Base-by-base conservation (phyloP, 148 eudicot genomes). In the Cornus controversa region DNA sequence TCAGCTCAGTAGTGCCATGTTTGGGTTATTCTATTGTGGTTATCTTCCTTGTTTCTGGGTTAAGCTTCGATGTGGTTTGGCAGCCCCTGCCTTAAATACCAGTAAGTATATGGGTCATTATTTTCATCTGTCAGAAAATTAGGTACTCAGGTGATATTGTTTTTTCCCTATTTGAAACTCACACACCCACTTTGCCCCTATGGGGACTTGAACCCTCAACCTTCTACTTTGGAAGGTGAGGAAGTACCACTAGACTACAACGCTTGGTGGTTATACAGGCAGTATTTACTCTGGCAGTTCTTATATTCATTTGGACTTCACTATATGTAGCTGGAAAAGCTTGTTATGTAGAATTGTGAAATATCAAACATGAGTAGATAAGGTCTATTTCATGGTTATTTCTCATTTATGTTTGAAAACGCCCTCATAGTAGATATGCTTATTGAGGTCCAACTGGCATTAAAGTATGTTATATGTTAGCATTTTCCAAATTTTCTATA, bases 31-130 rank as follows among this genome's bases (percentile, higher is more conserved):
- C 84, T 95, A 95, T 84, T 95, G 98, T 81, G 98, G 98, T 15
- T 95, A 91, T 80, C 91, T 95, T 74, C 97, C 97, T 83, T 93
- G 93, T 83, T 95, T 95, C 79, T 95, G 98, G 98, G 86, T 95
- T 76, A 95, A 90, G 88, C 94, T 95, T 72, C 92, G 98, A 45
- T 95, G 98, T 80, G 86, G 91, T 76, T 86, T 94, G 79, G 90
- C 91, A 77, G 90, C 86, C 71, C 98, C 98, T 29, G 88, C 97
- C 71, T 76, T 90, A 47, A 90, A 90, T 85, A 89, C 98, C 34
- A 85, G 98, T 95, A 93, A 82, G 87, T 71, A 34, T 60, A 10
- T 36, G 28, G n/a, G 31, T 50, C 28, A 24, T 27, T 8, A 14
- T 20, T 68, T 16, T 64, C 6, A 6, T 67, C 64, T 80, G 58